Evolutionary conservation across 2,329 filamentous ascomycete genomes (phyloP).

Genomic region (Hyphodiscus sp.): DNA sequence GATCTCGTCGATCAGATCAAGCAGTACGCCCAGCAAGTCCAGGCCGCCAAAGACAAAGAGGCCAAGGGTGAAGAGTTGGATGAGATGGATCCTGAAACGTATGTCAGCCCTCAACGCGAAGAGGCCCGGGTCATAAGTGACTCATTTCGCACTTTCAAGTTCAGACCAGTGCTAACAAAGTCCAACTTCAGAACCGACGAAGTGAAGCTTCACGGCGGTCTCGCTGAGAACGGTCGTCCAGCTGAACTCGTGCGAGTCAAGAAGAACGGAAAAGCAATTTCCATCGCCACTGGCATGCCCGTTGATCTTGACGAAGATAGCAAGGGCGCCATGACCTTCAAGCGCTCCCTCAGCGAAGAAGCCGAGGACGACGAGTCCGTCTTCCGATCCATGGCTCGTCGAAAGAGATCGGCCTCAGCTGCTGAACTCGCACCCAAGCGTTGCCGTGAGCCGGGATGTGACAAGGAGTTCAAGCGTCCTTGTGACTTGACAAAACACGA

Average conservation of each 20-base stretch:
- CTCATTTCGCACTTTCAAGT: slow-evolving; percentile 7
- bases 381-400: slow-evolving; percentile 87
- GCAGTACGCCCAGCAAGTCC: slow-evolving; percentile 80
- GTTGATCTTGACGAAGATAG: slow-evolving; percentile 50
- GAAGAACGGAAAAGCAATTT: slow-evolving; percentile 73
- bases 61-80: slow-evolving; percentile 46
- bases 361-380: slow-evolving; percentile 75
- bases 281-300: slow-evolving; percentile 63
- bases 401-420: slow-evolving; percentile 85
- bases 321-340: slow-evolving; percentile 47
- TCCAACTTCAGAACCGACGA: slow-evolving; percentile 52
- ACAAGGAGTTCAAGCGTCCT: slow-evolving; percentile 92
- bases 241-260: slow-evolving; percentile 78
- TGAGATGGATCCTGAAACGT: slow-evolving; percentile 53
- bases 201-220: slow-evolving; percentile 73
- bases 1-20: slow-evolving; percentile 92
- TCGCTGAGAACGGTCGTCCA: slow-evolving; percentile 74
- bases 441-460: slow-evolving; percentile 69
- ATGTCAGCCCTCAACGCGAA: slow-evolving; percentile 31
- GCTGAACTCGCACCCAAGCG: slow-evolving; percentile 76
- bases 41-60: slow-evolving; percentile 63
- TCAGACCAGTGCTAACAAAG: slow-evolving; percentile 17
- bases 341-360: slow-evolving; percentile 62
- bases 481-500: slow-evolving; percentile 97
- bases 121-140: not conserved